phyloP scores from a whole-genome alignment of 2,329 filamentous ascomycete species.

The Trichoderma sp. region DNA sequence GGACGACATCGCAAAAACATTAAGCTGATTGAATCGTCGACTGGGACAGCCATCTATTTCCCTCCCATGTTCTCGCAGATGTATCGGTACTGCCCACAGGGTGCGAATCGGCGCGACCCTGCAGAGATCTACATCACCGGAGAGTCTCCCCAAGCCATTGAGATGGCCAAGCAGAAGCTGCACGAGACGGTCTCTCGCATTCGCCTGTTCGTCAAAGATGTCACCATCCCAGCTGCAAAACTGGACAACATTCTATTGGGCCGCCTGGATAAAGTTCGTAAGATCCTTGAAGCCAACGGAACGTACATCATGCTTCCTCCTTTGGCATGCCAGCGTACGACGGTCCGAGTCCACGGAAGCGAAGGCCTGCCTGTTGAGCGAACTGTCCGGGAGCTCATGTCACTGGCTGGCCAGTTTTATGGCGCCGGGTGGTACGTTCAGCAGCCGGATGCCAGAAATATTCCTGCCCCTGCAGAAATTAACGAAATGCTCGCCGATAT shows the following conservation, averaged over 20 bases:
- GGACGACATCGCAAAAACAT: slow-evolving; percentile 95
- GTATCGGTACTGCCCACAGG: slow-evolving; percentile 83
- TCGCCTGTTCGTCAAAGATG: slow-evolving; percentile 87
- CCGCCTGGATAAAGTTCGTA: slow-evolving; percentile 91
- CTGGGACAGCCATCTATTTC: slow-evolving; percentile 97
- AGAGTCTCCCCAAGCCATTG: slow-evolving; percentile 78
- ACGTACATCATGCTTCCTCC: slow-evolving; percentile 91
- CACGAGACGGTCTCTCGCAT: slow-evolving; percentile 79
- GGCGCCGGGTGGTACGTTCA: slow-evolving; percentile 95
- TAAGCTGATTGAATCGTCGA: slow-evolving; percentile 93
- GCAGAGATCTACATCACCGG: slow-evolving; percentile 95
- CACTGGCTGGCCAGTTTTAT: slow-evolving; percentile 93
- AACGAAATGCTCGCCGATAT: slow-evolving; percentile 92
- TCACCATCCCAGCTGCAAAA: slow-evolving; percentile 84
- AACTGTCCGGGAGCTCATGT: slow-evolving; percentile 94
- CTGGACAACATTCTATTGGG: slow-evolving; percentile 91
- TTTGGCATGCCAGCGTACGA: slow-evolving; percentile 77
- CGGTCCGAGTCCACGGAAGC: slow-evolving; percentile 86
- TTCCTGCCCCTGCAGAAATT: slow-evolving; percentile 68
- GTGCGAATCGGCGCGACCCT: slow-evolving; percentile 76
- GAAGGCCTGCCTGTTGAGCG: slow-evolving; percentile 94
- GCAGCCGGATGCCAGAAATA: slow-evolving; percentile 63
- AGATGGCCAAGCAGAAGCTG: slow-evolving; percentile 85
- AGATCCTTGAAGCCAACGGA: slow-evolving; percentile 95
- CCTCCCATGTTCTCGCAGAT: slow-evolving; percentile 89